Conservation (phyloP, 148 eudicot genomes). For the Salicornia ramosissima region DNA sequence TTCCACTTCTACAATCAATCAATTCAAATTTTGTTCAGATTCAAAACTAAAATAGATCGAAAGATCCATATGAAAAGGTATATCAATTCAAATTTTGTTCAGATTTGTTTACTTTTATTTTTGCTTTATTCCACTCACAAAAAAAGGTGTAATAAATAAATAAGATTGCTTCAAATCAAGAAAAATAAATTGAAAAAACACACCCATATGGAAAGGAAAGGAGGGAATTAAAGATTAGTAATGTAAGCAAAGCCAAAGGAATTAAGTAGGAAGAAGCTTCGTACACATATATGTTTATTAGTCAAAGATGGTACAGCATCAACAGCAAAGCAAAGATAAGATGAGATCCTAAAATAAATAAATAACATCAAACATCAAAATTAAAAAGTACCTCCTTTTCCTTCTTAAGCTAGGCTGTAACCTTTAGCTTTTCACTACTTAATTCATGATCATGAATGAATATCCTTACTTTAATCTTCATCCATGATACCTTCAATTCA, state of each 20-base stretch:
- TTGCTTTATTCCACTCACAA: too few relatives aligned
- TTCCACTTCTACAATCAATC: too few relatives aligned
- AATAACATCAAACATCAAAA: neutral
- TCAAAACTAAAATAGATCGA: too few relatives aligned
- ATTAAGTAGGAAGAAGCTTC: neutral
- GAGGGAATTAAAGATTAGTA: neutral
- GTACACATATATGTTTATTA: slow-evolving; percentile 11
- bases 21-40: too few relatives aligned
- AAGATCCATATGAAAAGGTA: too few relatives aligned
- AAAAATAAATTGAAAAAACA: neutral
- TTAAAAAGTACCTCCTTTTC: slow-evolving; percentile 9
- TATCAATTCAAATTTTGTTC: too few relatives aligned
- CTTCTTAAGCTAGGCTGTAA: slow-evolving; percentile 26
- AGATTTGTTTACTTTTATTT: too few relatives aligned
- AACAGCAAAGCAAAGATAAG: slow-evolving; percentile 26
- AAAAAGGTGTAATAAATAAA: too few relatives aligned
- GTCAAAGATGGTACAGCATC: slow-evolving; percentile 21
- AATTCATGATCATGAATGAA: neutral
- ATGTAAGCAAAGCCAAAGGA: neutral
- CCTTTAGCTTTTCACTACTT: slow-evolving; percentile 6
- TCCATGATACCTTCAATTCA: neutral
- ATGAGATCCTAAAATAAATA: slow-evolving; percentile 26
- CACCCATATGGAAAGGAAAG: neutral
- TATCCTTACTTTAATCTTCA: slow-evolving; percentile 22
- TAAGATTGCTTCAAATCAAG: neutral